Conservation (phyloP, 805 yeast species). For the Lipomyces orientalis region DNA sequence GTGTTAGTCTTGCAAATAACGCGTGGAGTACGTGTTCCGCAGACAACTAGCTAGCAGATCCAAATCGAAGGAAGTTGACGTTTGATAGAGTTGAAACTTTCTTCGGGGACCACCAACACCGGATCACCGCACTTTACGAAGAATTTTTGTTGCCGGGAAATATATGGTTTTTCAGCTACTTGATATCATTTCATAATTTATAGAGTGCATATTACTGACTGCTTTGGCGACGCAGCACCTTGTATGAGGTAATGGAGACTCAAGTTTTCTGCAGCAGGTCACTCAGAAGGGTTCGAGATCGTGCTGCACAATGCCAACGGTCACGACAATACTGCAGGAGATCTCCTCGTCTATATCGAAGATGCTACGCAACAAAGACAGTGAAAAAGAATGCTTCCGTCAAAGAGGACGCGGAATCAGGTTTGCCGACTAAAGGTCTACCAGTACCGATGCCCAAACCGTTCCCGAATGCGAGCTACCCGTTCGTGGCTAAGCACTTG, state of each 20-base stretch:
- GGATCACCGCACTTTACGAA: background rate
- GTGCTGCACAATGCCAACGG: background rate
- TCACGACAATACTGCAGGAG: background rate
- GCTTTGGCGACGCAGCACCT: background rate
- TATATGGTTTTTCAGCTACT: background rate
- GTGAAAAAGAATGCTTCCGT: background rate
- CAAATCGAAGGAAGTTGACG: background rate
- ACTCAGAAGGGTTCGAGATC: background rate
- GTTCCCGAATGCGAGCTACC: constrained; percentile 13
- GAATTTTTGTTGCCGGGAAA: background rate
- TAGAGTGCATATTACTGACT: background rate
- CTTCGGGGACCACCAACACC: background rate
- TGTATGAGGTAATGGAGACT: background rate
- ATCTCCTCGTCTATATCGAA: background rate
- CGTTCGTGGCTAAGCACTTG: background rate
- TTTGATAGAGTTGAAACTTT: background rate
- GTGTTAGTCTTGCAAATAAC: background rate
- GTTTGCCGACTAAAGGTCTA: constrained; percentile 10
- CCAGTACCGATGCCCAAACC: constrained; percentile 7
- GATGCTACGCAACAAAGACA: background rate
- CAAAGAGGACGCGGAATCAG: background rate
- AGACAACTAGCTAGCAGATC: background rate
- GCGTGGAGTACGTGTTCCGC: background rate
- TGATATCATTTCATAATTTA: background rate
- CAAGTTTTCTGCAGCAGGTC: background rate